Evolutionary conservation across 2,329 filamentous ascomycete species (phyloP), one percentile per base, ranked within the genome.

Genomic region (Gnomoniopsis smithogilvyi): DNA sequence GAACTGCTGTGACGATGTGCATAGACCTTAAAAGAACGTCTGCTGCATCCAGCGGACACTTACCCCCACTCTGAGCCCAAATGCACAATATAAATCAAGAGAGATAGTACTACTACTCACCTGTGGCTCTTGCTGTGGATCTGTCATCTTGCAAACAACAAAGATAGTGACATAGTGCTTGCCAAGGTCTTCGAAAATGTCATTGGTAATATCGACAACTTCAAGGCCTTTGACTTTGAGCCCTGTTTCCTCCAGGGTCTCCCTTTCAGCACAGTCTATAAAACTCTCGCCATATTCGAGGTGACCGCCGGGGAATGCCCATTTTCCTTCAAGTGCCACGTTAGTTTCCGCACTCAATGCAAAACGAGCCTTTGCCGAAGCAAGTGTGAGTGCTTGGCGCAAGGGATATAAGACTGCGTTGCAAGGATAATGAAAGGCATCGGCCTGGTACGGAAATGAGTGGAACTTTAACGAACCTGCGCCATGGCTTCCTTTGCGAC

Each of bases 91-190:
- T n/a, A n/a, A 19, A 21, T 6, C 15, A 11, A 2, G 10, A 6
- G 21, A 15, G 6, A n/a, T 3, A 53, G 22, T 7, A 30, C 19
- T 52, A 22, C 2, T 30, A 72, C 78, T 67, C 60, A 89, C 87
- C 76, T 79, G 57, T 0, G 88, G 81, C 63, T 82, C 70, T 26
- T 78, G 77, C 0, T 67, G 63, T 17, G 78, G 73, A 26, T 84
- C 78, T 0, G 73, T 67, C 64, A 83, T 74, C 48, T 71, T 72
- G 46, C 82, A 85, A 0, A 76, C 74, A 62, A 91, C 82, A 64
- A 90, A 92, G 2, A 92, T 70, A 0, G 90, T 93, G 53, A 92
- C 78, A 67, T 93, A 94, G 68, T 94, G 90, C 70, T 87, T 90
- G 0, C 72, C 72, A n/a, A 81, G 78, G 0, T 68, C 67, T 1